Percentiles rank a stretch among this genome's conserved stretches.
These are phyloP conservation scores for Termitomyces heimii DNA, from an alignment of 768 basidiomycete genomes.

Conservation along the genomic window DNA sequence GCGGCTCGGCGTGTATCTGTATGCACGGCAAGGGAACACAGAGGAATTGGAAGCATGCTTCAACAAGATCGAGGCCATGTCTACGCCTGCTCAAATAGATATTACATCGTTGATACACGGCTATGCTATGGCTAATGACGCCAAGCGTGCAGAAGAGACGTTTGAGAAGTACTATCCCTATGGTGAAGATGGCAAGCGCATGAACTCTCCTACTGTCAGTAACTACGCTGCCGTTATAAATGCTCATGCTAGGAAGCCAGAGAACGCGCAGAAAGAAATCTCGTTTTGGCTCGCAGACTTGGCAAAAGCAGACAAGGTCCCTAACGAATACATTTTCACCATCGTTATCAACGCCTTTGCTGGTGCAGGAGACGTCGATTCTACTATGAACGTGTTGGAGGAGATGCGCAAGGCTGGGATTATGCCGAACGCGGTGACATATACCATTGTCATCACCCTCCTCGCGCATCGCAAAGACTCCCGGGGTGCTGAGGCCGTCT, in stretches of 20 bases:
- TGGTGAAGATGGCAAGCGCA: slow-evolving; percentile 19
- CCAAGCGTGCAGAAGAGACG: slow-evolving; percentile 33
- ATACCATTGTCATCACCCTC: slow-evolving; percentile 62
- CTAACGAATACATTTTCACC: slow-evolving; percentile 53
- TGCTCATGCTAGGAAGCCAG: slow-evolving; percentile 42
- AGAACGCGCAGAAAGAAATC: slow-evolving; percentile 35
- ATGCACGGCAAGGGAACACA: slow-evolving; percentile 46
- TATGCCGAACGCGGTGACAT: slow-evolving; percentile 44
- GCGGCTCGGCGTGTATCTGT: slow-evolving; percentile 45
- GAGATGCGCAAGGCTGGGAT: slow-evolving; percentile 55
- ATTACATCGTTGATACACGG: slow-evolving; percentile 49
- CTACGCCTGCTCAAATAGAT: slow-evolving; percentile 21
- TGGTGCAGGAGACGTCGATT: slow-evolving; percentile 44
- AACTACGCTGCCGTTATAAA: slow-evolving; percentile 56
- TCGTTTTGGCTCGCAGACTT: slow-evolving; percentile 51
- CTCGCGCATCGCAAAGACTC: slow-evolving; percentile 60
- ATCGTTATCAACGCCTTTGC: slow-evolving; percentile 56
- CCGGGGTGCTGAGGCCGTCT: slow-evolving; percentile 59
- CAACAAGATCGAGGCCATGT: slow-evolving; percentile 23
- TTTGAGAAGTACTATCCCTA: slow-evolving; percentile 54
- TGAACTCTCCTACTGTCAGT: slow-evolving; percentile 32
- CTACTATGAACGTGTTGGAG: slow-evolving; percentile 42
- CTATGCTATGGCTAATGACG: slow-evolving; percentile 41
- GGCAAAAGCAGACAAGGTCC: slow-evolving; percentile 39
- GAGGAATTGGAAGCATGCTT: slow-evolving; percentile 38